Evolutionary conservation across 768 basidiomycete species (phyloP).

Genomic region (Trametes sanguinea): DNA sequence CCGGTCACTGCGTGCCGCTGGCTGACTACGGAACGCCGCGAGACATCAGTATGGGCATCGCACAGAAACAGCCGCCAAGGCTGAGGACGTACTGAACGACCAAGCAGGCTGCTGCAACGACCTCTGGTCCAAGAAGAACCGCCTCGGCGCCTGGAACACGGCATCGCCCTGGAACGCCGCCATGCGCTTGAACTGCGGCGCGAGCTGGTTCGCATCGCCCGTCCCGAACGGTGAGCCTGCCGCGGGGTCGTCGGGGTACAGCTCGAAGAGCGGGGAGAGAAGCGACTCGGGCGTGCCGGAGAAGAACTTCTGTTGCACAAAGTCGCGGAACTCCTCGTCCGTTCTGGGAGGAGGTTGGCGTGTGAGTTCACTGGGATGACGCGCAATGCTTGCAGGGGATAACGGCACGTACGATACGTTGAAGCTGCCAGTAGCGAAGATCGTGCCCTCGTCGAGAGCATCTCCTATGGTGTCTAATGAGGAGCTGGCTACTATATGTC

Average conservation of each 20-base stretch:
- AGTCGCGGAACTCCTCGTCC: conserved; percentile 22
- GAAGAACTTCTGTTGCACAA: conserved; percentile 22
- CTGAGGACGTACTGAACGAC: conserved; percentile 40
- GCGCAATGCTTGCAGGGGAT: neutral
- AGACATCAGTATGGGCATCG: too few species aligned
- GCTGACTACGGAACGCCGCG: neutral
- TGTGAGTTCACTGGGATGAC: too few species aligned
- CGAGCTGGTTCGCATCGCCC: conserved; percentile 44
- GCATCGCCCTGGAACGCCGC: conserved; percentile 52
- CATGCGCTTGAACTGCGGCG: conserved; percentile 54
- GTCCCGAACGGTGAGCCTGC: conserved; percentile 58
- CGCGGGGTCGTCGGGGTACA: conserved; percentile 38
- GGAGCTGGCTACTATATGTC: too few species aligned
- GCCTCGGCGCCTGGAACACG: conserved; percentile 50
- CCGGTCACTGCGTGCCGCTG: neutral
- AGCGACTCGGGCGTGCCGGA: conserved; percentile 9
- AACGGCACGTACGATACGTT: conserved; percentile 32
- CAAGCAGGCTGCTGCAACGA: conserved; percentile 45
- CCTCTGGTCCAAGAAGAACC: conserved; percentile 39
- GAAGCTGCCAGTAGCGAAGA: conserved; percentile 28
- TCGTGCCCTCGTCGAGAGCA: conserved; percentile 60
- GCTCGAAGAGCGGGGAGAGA: conserved; percentile 18
- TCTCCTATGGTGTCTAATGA: conserved; percentile 35
- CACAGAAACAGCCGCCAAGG: too few species aligned
- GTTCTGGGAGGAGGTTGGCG: conserved; percentile 16